A percentile compares a stretch with the other conserved stretches of the same genome.
These are phyloP conservation scores for Trichoderma polysporum DNA, from an alignment of 2,329 filamentous ascomycete genomes.

Conservation along the genomic window DNA sequence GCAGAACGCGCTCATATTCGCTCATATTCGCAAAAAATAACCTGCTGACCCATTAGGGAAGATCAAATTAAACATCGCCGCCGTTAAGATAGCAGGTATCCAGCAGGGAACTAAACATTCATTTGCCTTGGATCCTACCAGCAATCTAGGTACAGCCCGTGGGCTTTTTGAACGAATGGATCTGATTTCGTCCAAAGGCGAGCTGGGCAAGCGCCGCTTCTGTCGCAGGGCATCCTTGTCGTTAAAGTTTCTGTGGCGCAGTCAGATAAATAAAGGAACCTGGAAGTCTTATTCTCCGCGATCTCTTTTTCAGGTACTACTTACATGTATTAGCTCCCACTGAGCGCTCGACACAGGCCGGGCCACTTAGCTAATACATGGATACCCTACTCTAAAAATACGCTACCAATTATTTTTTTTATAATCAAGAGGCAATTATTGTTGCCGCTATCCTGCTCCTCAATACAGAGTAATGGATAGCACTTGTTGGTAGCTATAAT, in stretches of 20 bases:
- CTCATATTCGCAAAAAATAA: not conserved
- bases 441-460: not conserved
- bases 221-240: not conserved
- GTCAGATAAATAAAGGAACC: not conserved
- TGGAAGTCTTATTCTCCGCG: not conserved
- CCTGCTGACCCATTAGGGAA: not conserved
- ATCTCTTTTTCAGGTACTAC: not conserved
- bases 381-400: not conserved
- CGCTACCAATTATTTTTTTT: not conserved
- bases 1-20: not conserved
- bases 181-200: not conserved
- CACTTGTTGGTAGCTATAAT: too few species aligned
- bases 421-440: not conserved
- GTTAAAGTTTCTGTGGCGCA: conserved; percentile 10
- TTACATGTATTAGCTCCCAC: not conserved
- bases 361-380: not conserved
- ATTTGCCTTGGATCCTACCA: not conserved
- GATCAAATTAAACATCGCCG: too few species aligned
- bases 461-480: not conserved
- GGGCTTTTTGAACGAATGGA: not conserved
- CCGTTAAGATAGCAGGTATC: not conserved
- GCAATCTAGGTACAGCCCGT: not conserved
- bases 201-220: not conserved
- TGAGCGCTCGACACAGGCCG: not conserved
- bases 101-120: not conserved